Base-by-base conservation (phyloP, 768 basidiomycete species). In the Podaxis sp. region DNA sequence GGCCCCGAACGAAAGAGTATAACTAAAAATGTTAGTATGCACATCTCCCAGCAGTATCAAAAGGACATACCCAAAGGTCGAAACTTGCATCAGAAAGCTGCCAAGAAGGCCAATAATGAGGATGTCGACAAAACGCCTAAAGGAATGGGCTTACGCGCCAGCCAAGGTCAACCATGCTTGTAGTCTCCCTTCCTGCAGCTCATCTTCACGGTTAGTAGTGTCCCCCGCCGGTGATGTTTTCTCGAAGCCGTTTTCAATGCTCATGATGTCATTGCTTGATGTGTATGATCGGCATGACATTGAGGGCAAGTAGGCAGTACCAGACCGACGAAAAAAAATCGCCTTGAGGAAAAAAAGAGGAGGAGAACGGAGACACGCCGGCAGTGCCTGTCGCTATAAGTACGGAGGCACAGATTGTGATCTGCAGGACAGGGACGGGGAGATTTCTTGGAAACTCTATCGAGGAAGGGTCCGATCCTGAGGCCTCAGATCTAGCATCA, bases 151-250 rank as follows among this genome's bases (percentile, higher is more conserved):
- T 66, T 66, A 81, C 78, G 77, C 79, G 58, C 82, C 81, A 30
- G 72, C 28, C 28, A 82, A 73, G 8, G 77, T 76, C 30, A 75
- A 65, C 82, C 80, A 81, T 4, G 75, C 80, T 49, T 69, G 69
- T 60, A 70, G 69, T 9, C 80, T 79, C 19, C 79, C 79, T 38
- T 81, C 79, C 19, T 61, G 38, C n/a, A 42, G 17, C 24, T 61
- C 39, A 8, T 30, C 22, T 12, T 46, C 7, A 5, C 6, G 17
- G 17, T 9, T 17, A 24, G 2, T 4, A 39, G 36, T 42, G 24
- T 36, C 19, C 8, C 5, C 40, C 3, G 38, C 24, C 3, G 40
- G 52, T 5, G 40, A 44, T 17, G 39, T 9, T 53, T 61, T 61
- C 30, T 61, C 52, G 11, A 28, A 12, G n/a, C 39, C 26, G 11